Evolutionary conservation across 805 yeast species (phyloP).

Genomic region (Candida gorgasii): DNA sequence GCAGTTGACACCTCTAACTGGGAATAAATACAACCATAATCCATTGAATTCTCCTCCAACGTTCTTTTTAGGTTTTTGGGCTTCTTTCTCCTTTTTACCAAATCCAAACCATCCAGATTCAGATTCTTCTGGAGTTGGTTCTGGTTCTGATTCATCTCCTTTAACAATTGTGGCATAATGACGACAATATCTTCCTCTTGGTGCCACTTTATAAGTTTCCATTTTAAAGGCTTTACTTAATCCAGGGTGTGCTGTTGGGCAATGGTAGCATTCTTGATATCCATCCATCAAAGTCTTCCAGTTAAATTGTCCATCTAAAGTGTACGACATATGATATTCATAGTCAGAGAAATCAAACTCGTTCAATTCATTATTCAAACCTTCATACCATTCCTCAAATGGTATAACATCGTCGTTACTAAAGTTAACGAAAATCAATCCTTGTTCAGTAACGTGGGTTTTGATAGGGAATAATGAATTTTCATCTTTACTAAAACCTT

Average conservation of each 20-base stretch:
- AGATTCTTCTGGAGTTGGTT: slow-evolving; percentile 10
- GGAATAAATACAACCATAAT: slow-evolving; percentile 62
- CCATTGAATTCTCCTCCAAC: slow-evolving; percentile 65
- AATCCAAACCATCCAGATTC: slow-evolving; percentile 56
- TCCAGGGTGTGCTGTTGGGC: slow-evolving; percentile 70
- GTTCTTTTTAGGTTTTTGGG: slow-evolving; percentile 38
- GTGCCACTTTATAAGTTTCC: slow-evolving; percentile 67
- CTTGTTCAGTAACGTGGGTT: slow-evolving; percentile 56
- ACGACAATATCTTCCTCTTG: slow-evolving; percentile 58
- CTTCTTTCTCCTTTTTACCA: slow-evolving; percentile 29
- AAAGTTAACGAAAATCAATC: slow-evolving; percentile 58
- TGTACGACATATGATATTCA: slow-evolving; percentile 65
- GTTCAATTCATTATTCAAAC: slow-evolving; percentile 51
- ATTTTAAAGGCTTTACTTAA: slow-evolving; percentile 55
- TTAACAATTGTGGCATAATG: slow-evolving; percentile 58
- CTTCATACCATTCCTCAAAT: slow-evolving; percentile 54
- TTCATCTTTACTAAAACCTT: slow-evolving; percentile 56
- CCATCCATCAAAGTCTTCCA: slow-evolving; percentile 72
- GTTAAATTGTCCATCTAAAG: slow-evolving; percentile 61
- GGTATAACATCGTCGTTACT: slow-evolving; percentile 40
- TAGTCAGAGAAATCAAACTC: slow-evolving; percentile 63
- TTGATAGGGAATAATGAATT: slow-evolving; percentile 57
- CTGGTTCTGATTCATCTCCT: slow-evolving; percentile 33
- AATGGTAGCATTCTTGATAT: slow-evolving; percentile 67
- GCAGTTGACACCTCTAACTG: slow-evolving; percentile 62